Conservation (phyloP, 2,329 filamentous ascomycete species). For the Penicillium janthinellum region DNA sequence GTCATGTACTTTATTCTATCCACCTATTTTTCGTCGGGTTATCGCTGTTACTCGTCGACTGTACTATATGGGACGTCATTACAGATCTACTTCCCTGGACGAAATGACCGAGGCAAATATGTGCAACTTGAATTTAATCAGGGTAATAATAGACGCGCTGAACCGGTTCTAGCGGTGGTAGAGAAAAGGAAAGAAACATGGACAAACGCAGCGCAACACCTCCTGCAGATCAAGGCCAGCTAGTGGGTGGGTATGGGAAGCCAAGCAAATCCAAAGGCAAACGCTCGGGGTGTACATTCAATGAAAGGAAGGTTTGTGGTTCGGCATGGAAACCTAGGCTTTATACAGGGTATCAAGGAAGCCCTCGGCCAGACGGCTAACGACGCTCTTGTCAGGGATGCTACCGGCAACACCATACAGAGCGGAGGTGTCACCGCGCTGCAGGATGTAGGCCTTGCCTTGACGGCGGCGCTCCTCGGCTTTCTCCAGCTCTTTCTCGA, state of each 20-base stretch:
- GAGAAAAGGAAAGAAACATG: background rate
- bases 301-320: slow-evolving; percentile 5
- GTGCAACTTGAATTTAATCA: slow-evolving; percentile 22
- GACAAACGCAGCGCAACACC: slow-evolving; percentile 8
- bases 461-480: slow-evolving; percentile 68
- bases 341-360: slow-evolving; percentile 95
- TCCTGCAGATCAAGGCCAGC: slow-evolving; percentile 5
- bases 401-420: slow-evolving; percentile 95
- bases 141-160: slow-evolving; percentile 17
- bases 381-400: slow-evolving; percentile 91
- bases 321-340: slow-evolving; percentile 53
- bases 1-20: slow-evolving; percentile 15
- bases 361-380: slow-evolving; percentile 83
- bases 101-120: slow-evolving; percentile 17
- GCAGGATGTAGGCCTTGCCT: slow-evolving; percentile 57
- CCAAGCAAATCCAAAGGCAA: background rate
- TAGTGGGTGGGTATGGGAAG: slow-evolving; percentile 3
- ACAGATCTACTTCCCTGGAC: slow-evolving; percentile 10
- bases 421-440: slow-evolving; percentile 73
- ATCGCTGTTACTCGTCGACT: slow-evolving; percentile 4
- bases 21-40: slow-evolving; percentile 3
- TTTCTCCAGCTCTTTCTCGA: slow-evolving; percentile 73
- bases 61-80: slow-evolving; percentile 19
- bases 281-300: slow-evolving; percentile 14
- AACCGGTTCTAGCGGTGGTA: slow-evolving; percentile 7